Evolutionary conservation across 1,284 basidiomycete species (phyloP), one percentile per base, ranked within the genome.

Genomic region (Apiotrichum sp.): DNA sequence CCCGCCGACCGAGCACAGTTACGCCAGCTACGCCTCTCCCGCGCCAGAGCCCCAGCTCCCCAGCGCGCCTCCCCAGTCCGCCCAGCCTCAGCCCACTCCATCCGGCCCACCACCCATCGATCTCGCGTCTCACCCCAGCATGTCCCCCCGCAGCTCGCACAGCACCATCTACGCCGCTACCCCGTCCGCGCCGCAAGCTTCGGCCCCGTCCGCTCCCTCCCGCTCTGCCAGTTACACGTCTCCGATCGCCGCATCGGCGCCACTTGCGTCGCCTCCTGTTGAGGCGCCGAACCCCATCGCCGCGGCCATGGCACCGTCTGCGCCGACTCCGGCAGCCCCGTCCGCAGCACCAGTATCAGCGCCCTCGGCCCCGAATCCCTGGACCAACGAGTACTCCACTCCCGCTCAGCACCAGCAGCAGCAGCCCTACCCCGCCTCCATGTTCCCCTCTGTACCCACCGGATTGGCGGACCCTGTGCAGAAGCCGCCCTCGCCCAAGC

Each of bases 381-480:
- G 48, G 48, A 10, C 10, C 11, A 39, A 48, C 47, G 47, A 36
- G 36, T 49, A 40, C 36, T 16, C 8, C n/a, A 53, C 32, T 13
- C 36, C 36, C 13, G 36, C 13, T 13, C 59, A 63, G 42, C 50
- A 45, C 41, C 59, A 59, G 42, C 62, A 59, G 34, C 33, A 13
- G n/a, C 56, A 44, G 47, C 62, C 52, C 35, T 56, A 53, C 57
- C 51, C 53, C 3, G 33, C 52, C 11, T 47, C 58, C 35, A 59
- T 58, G 57, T 57, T 58, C 45, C 53, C 61, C 2, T 55, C 62
- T 38, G 70, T 72, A 10, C 65, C 73, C 14, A 64, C 75, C 44
- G 61, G 81, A 57, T 87, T 90, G 77, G 87, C 87, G 3, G 45
- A 80, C 11, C 70, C 83, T 84, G 67, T 61, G 81, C 22, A 35